These are phyloP conservation scores for Colletotrichum sp. DNA, from an alignment of 2,329 filamentous ascomycete species.

Conservation along the genomic window DNA sequence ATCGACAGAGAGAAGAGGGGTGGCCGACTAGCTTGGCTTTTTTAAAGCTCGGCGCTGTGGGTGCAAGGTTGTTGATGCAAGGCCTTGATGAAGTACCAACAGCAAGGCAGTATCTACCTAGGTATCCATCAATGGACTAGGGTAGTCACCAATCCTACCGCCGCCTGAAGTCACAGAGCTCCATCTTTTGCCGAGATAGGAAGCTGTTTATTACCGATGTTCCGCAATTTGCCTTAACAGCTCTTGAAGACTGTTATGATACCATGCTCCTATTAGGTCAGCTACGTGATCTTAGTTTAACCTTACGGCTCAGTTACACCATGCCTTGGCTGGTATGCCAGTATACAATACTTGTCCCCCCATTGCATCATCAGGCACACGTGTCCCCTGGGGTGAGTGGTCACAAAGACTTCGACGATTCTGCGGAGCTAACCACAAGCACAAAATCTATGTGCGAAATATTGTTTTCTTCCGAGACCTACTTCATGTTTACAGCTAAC, in stretches of 20 bases:
- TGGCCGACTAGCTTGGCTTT: rapidly evolving
- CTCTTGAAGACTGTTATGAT: background rate
- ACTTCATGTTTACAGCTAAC: too few species aligned
- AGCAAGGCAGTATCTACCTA: too few species aligned
- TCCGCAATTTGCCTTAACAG: background rate
- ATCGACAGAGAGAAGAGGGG: background rate
- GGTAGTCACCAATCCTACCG: background rate
- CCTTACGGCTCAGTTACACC: background rate
- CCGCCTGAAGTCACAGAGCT: rapidly evolving
- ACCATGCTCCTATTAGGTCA: background rate
- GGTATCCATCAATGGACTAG: too few species aligned
- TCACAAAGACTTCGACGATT: too few species aligned
- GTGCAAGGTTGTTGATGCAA: background rate
- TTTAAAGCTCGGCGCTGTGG: background rate
- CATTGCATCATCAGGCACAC: background rate
- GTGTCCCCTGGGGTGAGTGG: too few species aligned
- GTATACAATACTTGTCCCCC: background rate
- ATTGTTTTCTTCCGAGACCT: too few species aligned
- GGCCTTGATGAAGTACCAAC: background rate
- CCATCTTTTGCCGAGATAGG: background rate
- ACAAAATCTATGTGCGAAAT: too few species aligned
- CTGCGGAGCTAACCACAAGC: too few species aligned
- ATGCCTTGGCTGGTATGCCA: background rate
- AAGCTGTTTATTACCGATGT: background rate
- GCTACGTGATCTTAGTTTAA: background rate